Evolutionary conservation across 345 rosid genomes (phyloP), one percentile per base, ranked within the genome.

Genomic region (Boechera stricta): DNA sequence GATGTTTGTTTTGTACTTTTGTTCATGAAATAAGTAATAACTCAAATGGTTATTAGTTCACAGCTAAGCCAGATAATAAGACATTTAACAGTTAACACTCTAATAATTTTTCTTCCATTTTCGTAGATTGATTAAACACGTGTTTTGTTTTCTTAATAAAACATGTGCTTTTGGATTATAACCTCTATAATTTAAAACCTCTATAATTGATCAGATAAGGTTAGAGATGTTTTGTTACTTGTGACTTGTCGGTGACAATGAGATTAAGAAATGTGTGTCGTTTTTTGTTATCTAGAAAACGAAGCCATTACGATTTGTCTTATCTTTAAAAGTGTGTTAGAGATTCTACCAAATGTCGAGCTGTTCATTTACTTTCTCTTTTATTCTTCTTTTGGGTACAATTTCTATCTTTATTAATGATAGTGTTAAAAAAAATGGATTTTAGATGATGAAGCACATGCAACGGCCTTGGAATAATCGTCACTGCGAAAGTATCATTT

Each of bases 301-400:
- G 53, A 70, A 56, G 76, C 72, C 72, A 71, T 56, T 71, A 56
- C 60, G 72, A 64, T 56, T 77, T 21, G 72, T 77, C 60, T 44
- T 76, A 58, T 58, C 61, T 55, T 45, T 59, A 24, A 28, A 57
- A 67, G 68, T 75, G 35, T 7, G 15, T 39, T 10, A 21, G 55
- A 76, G 63, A 68, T 76, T 69, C 33, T 53, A 41, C 71, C 80
- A 70, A 63, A 77, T 77, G 76, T 71, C 66, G 66, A 77, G 76
- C 76, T 77, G 71, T 69, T 68, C 73, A 48, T 58, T 7, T 49
- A 16, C 61, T 60, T 58, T 60, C 49, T 69, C 58, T 51, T 38
- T 67, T 58, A 28, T 75, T 51, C 8, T 35, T 1, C 26, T 18
- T 9, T 55, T 45, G 51, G 12, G 9, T 44, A 24, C 66, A 48